Evolutionary conservation across 2,329 filamentous ascomycete species (phyloP).

Genomic region (Microascus cirrosus): DNA sequence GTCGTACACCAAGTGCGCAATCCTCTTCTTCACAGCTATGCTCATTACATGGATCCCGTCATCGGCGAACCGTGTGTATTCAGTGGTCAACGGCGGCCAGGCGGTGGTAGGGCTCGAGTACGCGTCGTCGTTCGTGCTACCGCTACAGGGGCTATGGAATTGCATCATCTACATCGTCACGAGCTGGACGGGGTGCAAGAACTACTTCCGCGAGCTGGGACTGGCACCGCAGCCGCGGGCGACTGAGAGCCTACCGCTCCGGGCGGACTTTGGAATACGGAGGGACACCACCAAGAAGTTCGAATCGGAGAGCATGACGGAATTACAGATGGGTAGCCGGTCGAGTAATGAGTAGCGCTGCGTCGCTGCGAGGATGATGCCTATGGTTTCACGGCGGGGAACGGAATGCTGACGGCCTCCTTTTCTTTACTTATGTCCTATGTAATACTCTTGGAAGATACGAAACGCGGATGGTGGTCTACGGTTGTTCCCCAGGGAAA

Average conservation of each 20-base stretch:
- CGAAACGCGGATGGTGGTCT: no score
- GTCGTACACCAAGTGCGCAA: constrained; percentile 53
- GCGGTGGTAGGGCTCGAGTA: constrained; percentile 47
- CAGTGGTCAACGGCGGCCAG: constrained; percentile 38
- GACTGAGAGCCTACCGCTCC: constrained; percentile 5
- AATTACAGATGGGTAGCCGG: constrained; percentile 26
- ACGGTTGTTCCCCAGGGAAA: not conserved
- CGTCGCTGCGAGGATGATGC: not conserved
- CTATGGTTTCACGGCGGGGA: not conserved
- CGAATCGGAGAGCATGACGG: constrained; percentile 40
- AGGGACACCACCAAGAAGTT: constrained; percentile 17
- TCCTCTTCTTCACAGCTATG: constrained; percentile 55
- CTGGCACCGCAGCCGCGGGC: constrained; percentile 1
- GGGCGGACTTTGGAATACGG: not conserved
- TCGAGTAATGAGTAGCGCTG: constrained; percentile 18
- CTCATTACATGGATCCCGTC: constrained; percentile 62
- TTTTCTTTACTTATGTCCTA: not conserved
- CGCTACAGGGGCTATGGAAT: constrained; percentile 72
- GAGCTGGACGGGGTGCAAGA: constrained; percentile 45
- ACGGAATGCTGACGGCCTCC: not conserved
- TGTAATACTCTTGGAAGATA: not conserved
- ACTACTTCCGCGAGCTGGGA: constrained; percentile 7
- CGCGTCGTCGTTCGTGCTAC: constrained; percentile 58
- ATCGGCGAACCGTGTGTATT: constrained; percentile 60
- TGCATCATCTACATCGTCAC: constrained; percentile 58